Base-by-base conservation (phyloP, 2,329 filamentous ascomycete species). In the Colletotrichum abscissum region DNA sequence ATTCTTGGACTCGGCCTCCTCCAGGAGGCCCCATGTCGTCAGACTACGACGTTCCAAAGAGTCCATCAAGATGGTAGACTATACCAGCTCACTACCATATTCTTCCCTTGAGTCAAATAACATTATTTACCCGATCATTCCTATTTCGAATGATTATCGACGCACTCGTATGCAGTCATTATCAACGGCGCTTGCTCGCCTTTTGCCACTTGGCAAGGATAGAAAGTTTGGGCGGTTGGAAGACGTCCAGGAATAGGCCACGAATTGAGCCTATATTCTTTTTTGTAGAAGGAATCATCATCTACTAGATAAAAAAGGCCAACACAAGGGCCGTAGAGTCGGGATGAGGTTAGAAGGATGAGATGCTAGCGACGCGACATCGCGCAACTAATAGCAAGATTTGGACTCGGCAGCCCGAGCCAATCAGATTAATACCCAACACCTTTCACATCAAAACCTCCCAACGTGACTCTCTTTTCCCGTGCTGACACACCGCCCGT, bases 121-220 rank as follows among this genome's bases (percentile, higher is more conserved):
- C 22, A 64, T 19, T 5, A 19, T 33, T 28, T 49, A 49, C 42
- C 22, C 42, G 5, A 19, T 9, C 8, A 9, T 49, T 49, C 19
- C 42, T 49, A 22, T 22, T n/a, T 49, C 42, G 42, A 49, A 16
- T 8, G 12, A 35, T 30, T 22, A 55, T 54, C 59, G 66, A 30
- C 33, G n/a, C 33, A 30, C 8, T 55, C 5, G 7, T 8, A 60
- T 60, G 55, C 66, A 49, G 59, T 64, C 66, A 69, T 69, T 9
- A 63, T 26, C 22, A 54, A 54, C 14, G 52, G 35, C 52, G 38
- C 22, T 54, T 72, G 38, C 12, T 58, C 24, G 28, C 46, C 14
- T 38, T 69, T 63, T 19, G 54, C 57, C 58, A 28, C 65, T 63
- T 58, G 69, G 42, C 65, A 46, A 46, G 7, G 33, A 33, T n/a